Evolutionary conservation across 2,329 filamentous ascomycete genomes (phyloP).

Genomic region (Alternaria triticina): DNA sequence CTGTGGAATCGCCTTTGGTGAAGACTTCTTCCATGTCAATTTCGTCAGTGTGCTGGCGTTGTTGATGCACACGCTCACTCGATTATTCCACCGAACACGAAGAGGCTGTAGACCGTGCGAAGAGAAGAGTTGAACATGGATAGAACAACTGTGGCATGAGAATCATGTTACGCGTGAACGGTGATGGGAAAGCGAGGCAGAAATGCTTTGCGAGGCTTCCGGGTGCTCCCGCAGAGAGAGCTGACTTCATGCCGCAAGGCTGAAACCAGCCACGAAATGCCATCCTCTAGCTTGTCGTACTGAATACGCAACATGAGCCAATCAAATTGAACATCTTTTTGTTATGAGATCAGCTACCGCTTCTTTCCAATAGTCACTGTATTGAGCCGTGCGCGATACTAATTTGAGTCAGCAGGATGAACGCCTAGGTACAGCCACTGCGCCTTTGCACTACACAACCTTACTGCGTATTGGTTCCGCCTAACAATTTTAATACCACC

Average conservation of each 20-base stretch:
- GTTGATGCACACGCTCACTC: neutral
- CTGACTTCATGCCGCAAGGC: neutral
- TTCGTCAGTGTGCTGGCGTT: neutral
- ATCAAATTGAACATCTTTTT: rapidly evolving
- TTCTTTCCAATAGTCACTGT: neutral
- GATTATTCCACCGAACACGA: neutral
- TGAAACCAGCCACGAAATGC: neutral
- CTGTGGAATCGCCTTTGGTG: neutral
- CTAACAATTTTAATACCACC: neutral
- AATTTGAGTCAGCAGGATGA: neutral
- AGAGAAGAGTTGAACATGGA: neutral
- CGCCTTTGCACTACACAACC: neutral
- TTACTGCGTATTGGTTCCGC: neutral
- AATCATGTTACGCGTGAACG: neutral
- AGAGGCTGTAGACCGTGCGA: neutral
- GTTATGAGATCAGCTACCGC: neutral
- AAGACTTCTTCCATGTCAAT: neutral
- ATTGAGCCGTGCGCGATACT: neutral
- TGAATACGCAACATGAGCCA: neutral
- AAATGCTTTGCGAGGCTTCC: neutral
- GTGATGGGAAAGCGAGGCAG: neutral
- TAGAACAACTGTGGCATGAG: neutral
- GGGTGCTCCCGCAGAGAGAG: neutral
- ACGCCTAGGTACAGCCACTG: neutral
- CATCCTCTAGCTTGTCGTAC: neutral